Conservation (phyloP, 768 basidiomycete genomes). For the Boletellus sp. region DNA sequence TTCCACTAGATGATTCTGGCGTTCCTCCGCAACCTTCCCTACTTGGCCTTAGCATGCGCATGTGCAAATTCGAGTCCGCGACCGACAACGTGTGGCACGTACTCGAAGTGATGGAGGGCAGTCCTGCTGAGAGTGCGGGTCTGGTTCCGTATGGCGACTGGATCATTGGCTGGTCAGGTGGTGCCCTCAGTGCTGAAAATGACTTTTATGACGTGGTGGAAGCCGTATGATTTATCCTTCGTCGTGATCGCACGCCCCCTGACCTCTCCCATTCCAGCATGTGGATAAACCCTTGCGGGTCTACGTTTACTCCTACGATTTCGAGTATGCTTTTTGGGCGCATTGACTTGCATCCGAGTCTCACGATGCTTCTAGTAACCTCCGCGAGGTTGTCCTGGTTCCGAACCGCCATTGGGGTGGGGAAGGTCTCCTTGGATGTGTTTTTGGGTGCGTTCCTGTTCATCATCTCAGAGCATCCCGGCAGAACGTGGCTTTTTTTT, state of each 20-base stretch:
- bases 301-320: constrained; percentile 96
- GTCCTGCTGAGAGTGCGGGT: constrained; percentile 93
- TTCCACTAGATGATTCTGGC: constrained; percentile 39
- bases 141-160: constrained; percentile 86
- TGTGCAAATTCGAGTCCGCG: constrained; percentile 87
- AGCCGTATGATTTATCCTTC: constrained; percentile 52
- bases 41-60: constrained; percentile 89
- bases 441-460: constrained; percentile 72
- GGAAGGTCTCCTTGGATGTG: constrained; percentile 90
- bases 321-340: constrained; percentile 62
- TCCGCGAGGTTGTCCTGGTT: constrained; percentile 89
- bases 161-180: constrained; percentile 91
- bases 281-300: constrained; percentile 90
- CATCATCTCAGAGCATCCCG: not conserved
- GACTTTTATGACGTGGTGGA: constrained; percentile 98
- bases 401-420: constrained; percentile 98
- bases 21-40: constrained; percentile 70
- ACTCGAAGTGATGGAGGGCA: constrained; percentile 92
- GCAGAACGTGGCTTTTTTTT: constrained; percentile 3
- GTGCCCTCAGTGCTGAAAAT: constrained; percentile 83
- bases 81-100: constrained; percentile 98
- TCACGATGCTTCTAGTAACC: constrained; percentile 51
- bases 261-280: constrained; percentile 51
- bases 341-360: not conserved
- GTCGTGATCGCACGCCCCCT: not conserved